Percentiles rank a stretch among this genome's conserved stretches.
These are phyloP conservation scores for Aureobasidium namibiae DNA, from an alignment of 2,329 filamentous ascomycete genomes.

Conservation along the genomic window DNA sequence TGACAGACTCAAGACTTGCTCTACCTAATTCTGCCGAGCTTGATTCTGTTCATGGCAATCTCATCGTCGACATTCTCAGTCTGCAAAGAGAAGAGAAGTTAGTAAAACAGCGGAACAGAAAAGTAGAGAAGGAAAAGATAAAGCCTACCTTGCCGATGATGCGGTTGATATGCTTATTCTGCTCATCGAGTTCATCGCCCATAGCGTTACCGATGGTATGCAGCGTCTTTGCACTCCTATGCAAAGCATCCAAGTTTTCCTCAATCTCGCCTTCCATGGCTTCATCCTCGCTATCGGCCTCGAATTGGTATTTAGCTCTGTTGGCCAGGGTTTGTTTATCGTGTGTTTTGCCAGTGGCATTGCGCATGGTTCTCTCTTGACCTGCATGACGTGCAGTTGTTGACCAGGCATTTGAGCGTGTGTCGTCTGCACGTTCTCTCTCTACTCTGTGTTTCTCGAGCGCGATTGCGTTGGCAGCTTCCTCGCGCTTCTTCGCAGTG, in stretches of 20 bases:
- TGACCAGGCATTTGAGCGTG: constrained; percentile 45
- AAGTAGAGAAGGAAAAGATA: background rate
- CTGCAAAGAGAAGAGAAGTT: constrained; percentile 30
- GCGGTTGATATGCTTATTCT: constrained; percentile 69
- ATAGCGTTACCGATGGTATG: constrained; percentile 68
- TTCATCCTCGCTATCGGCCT: constrained; percentile 64
- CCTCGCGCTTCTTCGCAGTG: constrained; percentile 54
- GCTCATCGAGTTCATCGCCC: constrained; percentile 63
- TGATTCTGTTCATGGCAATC: constrained; percentile 68
- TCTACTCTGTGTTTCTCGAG: constrained; percentile 56
- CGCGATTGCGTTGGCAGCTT: constrained; percentile 57
- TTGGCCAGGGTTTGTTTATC: constrained; percentile 51
- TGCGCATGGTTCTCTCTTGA: constrained; percentile 43
- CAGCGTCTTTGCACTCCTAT: constrained; percentile 57
- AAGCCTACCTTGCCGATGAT: constrained; percentile 70
- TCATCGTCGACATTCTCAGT: constrained; percentile 77
- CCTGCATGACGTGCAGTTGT: constrained; percentile 56
- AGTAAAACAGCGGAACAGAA: background rate
- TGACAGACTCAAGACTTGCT: background rate
- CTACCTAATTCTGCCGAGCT: constrained; percentile 55
- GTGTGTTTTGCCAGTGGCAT: constrained; percentile 40
- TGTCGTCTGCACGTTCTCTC: constrained; percentile 48
- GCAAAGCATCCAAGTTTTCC: constrained; percentile 51
- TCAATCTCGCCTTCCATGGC: constrained; percentile 47
- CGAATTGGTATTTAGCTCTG: constrained; percentile 66